Conservation (phyloP, 1,284 basidiomycete genomes). For the Bjerkandera adusta region DNA sequence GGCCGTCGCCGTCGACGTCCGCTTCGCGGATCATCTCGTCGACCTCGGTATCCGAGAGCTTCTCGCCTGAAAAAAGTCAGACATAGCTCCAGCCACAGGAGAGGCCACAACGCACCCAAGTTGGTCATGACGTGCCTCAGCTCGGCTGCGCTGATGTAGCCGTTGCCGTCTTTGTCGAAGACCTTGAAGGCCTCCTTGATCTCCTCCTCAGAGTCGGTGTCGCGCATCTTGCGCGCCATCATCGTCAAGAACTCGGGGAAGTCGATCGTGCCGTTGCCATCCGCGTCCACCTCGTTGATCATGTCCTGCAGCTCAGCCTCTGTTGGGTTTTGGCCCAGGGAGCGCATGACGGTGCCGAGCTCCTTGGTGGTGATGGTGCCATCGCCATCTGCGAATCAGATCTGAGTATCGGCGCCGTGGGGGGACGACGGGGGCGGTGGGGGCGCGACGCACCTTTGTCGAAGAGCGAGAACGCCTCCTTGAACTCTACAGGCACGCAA, state of each 20-base stretch:
- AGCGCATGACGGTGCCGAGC: constrained; percentile 97
- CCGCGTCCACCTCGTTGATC: constrained; percentile 90
- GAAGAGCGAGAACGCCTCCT: constrained; percentile 94
- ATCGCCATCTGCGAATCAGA: constrained; percentile 72
- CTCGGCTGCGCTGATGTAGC: constrained; percentile 79
- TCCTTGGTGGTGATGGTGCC: constrained; percentile 96
- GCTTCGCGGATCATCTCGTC: constrained; percentile 99
- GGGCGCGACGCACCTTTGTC: constrained; percentile 70
- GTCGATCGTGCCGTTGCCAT: constrained; percentile 89
- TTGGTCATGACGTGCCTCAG: constrained; percentile 92
- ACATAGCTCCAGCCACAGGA: not conserved
- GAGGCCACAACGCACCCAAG: constrained; percentile 57
- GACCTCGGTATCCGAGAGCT: constrained; percentile 89
- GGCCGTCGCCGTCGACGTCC: constrained; percentile 92
- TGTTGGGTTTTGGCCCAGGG: constrained; percentile 94
- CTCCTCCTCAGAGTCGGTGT: constrained; percentile 83
- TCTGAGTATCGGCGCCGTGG: constrained; percentile 25
- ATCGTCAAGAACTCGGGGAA: constrained; percentile 94
- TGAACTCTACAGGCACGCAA: constrained; percentile 52
- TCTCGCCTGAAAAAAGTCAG: constrained; percentile 64
- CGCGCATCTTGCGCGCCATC: constrained; percentile 96
- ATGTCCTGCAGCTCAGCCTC: constrained; percentile 96
- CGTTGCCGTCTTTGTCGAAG: constrained; percentile 84
- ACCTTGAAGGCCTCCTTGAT: constrained; percentile 82
- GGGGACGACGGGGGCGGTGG: constrained; percentile 3